Conservation (phyloP, 257 asterid genomes). For the Petunia axillaris region DNA sequence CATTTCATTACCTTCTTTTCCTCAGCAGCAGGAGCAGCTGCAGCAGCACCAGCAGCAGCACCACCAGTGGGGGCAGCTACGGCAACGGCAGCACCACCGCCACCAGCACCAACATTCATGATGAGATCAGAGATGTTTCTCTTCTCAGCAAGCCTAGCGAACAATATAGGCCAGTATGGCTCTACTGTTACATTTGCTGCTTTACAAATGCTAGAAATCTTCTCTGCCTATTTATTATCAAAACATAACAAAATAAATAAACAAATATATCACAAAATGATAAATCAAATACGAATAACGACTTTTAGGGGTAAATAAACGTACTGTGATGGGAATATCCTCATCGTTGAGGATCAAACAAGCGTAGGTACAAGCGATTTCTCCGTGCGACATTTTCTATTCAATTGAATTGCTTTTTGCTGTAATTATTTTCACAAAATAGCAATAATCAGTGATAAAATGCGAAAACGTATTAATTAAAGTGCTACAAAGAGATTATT, state of each 20-base stretch:
- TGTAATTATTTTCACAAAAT: background rate
- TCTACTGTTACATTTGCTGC: conserved; percentile 67
- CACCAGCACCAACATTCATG: conserved; percentile 67
- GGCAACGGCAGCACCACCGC: conserved; percentile 59
- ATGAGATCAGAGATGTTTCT: conserved; percentile 62
- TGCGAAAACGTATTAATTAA: background rate
- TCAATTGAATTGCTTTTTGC: background rate
- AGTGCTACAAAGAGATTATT: no score
- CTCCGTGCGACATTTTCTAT: conserved; percentile 54
- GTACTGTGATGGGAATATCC: conserved; percentile 66
- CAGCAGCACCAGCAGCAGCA: conserved; percentile 53
- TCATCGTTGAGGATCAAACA: conserved; percentile 70
- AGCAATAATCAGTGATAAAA: background rate
- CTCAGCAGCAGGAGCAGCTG: conserved; percentile 58
- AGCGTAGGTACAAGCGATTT: conserved; percentile 69
- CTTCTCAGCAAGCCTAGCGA: conserved; percentile 74
- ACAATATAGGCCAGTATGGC: conserved; percentile 77
- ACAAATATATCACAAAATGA: conserved; percentile 5
- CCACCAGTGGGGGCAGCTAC: conserved; percentile 52
- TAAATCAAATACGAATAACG: background rate
- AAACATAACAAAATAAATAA: background rate
- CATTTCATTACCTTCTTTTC: conserved; percentile 46
- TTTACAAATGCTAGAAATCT: conserved; percentile 51
- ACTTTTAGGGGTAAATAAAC: background rate
- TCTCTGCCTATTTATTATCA: conserved; percentile 56